Evolutionary conservation across 1,284 basidiomycete species (phyloP).

Genomic region (Anthracocystis walkeri): DNA sequence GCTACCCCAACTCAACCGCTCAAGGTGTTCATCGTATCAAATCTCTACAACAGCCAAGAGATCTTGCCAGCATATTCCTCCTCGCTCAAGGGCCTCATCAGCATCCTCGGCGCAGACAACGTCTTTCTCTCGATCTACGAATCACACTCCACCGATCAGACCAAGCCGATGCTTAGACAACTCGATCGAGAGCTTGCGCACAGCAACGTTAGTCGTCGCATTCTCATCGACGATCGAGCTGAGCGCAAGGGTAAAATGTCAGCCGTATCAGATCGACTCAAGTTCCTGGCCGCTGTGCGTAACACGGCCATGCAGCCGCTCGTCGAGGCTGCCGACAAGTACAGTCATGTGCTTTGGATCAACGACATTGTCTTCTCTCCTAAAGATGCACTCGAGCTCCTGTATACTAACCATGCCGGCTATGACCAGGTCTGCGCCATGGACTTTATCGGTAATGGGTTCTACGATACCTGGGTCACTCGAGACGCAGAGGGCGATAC

Average conservation of each 20-base stretch:
- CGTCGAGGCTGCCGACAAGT: constrained; percentile 11
- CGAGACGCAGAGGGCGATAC: constrained; percentile 62
- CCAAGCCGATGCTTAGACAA: constrained; percentile 71
- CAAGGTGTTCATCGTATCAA: constrained; percentile 56
- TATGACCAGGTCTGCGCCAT: constrained; percentile 76
- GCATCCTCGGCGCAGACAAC: constrained; percentile 72
- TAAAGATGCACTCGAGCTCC: constrained; percentile 70
- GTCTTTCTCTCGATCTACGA: constrained; percentile 76
- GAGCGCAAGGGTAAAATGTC: constrained; percentile 38
- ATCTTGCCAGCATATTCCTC: constrained; percentile 52
- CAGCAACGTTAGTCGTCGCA: constrained; percentile 45
- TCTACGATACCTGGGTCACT: constrained; percentile 72
- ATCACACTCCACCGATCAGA: constrained; percentile 73
- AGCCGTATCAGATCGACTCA: constrained; percentile 40
- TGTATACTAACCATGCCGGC: constrained; percentile 72
- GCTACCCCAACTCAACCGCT: constrained; percentile 6
- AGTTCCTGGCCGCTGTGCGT: constrained; percentile 50
- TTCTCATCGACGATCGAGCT: constrained; percentile 48
- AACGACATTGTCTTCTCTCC: constrained; percentile 56
- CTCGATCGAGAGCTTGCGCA: constrained; percentile 69
- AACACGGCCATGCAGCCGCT: constrained; percentile 60
- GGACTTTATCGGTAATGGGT: constrained; percentile 73
- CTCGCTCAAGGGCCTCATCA: constrained; percentile 41
- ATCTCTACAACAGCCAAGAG: constrained; percentile 59
- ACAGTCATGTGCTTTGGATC: constrained; percentile 58